Evolutionary conservation across 164 flowering plant species (phyloP).

Genomic region (Piper betle): DNA sequence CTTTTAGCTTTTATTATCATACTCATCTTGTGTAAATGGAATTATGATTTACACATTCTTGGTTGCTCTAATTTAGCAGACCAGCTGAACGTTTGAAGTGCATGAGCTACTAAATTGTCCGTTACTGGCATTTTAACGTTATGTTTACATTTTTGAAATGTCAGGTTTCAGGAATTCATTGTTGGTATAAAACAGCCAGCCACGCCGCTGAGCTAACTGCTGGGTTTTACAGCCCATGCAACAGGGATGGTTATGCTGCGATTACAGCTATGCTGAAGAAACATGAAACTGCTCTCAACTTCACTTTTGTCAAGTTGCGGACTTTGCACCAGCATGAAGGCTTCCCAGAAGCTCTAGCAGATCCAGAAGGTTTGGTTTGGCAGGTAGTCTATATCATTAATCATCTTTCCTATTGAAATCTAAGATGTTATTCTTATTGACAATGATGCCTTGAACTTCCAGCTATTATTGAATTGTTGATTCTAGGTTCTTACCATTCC

Average conservation of each 20-base stretch:
- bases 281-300: conserved; percentile 57
- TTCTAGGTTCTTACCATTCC: not conserved
- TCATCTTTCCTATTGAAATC: not conserved
- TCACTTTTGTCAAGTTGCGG: conserved; percentile 48
- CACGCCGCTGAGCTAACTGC: conserved; percentile 94
- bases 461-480: not conserved
- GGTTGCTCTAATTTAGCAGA: not conserved
- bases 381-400: conserved; percentile 42
- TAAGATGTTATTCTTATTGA: not conserved
- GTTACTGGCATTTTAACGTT: not conserved
- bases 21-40: not conserved
- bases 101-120: not conserved
- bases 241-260: conserved; percentile 83
- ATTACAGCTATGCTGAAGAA: conserved; percentile 63
- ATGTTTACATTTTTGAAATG: conserved; percentile 9
- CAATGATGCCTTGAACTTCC: not conserved
- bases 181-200: conserved; percentile 97
- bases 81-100: too few relatives aligned
- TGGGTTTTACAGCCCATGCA: conserved; percentile 79
- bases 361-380: conserved; percentile 85
- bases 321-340: conserved; percentile 46
- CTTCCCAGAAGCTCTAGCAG: conserved; percentile 53
- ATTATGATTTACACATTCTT: not conserved
- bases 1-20: not conserved
- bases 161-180: conserved; percentile 78